phyloP scores from a whole-genome alignment of 441 rosid genomes.

The Jatropha podagrica region DNA sequence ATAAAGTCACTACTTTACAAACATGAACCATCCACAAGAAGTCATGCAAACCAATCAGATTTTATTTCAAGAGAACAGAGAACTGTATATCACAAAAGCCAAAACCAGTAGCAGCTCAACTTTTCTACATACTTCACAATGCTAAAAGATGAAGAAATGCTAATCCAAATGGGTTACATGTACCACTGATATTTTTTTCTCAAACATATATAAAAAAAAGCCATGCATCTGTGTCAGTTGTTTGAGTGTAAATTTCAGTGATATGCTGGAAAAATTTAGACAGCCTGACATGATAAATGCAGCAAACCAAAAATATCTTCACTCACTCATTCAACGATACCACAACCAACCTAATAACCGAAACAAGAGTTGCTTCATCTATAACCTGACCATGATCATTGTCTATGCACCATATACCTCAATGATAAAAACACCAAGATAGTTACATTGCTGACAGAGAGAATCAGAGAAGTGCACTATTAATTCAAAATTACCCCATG shows the following conservation, averaged over 20 bases:
- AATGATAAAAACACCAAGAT: not conserved
- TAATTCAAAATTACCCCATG: slow-evolving; percentile 32
- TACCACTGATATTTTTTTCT: not conserved
- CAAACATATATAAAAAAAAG: not conserved
- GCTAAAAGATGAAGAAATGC: not conserved
- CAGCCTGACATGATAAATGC: slow-evolving; percentile 4
- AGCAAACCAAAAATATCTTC: not conserved
- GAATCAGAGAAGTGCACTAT: not conserved
- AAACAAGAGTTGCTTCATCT: not conserved
- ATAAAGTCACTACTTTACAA: not conserved
- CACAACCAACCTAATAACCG: not conserved
- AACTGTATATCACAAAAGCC: not conserved
- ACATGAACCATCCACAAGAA: not conserved
- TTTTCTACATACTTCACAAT: not conserved
- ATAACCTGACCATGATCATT: not conserved
- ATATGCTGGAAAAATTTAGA: not conserved
- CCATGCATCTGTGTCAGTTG: not conserved
- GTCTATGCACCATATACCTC: not conserved
- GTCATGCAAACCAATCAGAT: not conserved
- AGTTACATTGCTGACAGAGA: not conserved
- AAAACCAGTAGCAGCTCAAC: not conserved
- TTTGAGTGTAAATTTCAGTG: not conserved
- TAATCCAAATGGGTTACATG: not conserved
- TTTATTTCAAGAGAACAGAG: not conserved
- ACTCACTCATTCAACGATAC: not conserved